Conservation (phyloP, 2,329 filamentous ascomycete species). For the Penicillium sp. region DNA sequence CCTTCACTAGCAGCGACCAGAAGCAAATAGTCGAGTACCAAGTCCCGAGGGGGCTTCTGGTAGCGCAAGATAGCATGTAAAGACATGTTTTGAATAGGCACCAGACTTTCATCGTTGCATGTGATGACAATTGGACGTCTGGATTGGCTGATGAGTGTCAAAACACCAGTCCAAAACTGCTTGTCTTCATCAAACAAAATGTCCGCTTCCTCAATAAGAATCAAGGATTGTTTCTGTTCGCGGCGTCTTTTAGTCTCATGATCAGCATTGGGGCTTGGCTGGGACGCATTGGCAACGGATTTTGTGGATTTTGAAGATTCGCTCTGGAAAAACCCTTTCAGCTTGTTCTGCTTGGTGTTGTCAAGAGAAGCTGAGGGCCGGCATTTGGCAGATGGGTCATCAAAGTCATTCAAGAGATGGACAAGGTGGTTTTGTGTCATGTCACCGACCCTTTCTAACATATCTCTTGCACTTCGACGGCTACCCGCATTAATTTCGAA, state of each 20-base stretch:
- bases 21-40: slow-evolving; percentile 73
- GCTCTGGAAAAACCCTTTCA: slow-evolving; percentile 73
- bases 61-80: slow-evolving; percentile 82
- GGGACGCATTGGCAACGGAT: slow-evolving; percentile 17
- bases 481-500: slow-evolving; percentile 89
- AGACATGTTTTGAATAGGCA: slow-evolving; percentile 68
- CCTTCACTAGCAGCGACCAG: slow-evolving; percentile 83
- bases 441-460: slow-evolving; percentile 86
- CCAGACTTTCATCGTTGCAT: slow-evolving; percentile 81
- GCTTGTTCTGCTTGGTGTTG: slow-evolving; percentile 67
- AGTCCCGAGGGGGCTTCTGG: slow-evolving; percentile 56
- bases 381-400: slow-evolving; percentile 17
- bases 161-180: slow-evolving; percentile 83
- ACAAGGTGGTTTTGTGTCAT: slow-evolving; percentile 97
- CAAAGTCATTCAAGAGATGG: slow-evolving; percentile 42
- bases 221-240: slow-evolving; percentile 84
- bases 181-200: slow-evolving; percentile 92
- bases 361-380: slow-evolving; percentile 49
- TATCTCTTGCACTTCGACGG: slow-evolving; percentile 79
- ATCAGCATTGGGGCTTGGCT: slow-evolving; percentile 20
- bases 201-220: slow-evolving; percentile 89
- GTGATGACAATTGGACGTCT: slow-evolving; percentile 92
- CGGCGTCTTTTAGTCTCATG: slow-evolving; percentile 32
- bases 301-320: slow-evolving; percentile 36
- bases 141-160: slow-evolving; percentile 71